These are phyloP conservation scores for Lyophyllum atratum DNA, from an alignment of 768 basidiomycete genomes.

Conservation along the genomic window DNA sequence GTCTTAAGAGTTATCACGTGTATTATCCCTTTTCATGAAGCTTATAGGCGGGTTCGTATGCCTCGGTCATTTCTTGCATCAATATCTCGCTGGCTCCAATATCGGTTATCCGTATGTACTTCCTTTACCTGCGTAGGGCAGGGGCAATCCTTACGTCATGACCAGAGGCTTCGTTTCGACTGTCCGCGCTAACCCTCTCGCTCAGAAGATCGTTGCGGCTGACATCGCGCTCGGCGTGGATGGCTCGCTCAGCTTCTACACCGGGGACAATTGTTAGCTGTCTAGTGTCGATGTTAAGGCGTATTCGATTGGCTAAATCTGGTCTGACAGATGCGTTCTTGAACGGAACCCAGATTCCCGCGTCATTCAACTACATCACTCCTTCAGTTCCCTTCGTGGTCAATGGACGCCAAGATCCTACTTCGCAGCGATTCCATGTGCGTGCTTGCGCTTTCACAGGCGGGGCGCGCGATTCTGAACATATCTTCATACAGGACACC, in stretches of 20 bases:
- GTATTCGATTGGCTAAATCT: too few species aligned
- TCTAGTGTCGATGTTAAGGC: too few species aligned
- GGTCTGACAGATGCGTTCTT: slow-evolving; percentile 54
- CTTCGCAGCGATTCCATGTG: slow-evolving; percentile 52
- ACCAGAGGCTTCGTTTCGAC: slow-evolving; percentile 60
- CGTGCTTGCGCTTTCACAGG: slow-evolving; percentile 10
- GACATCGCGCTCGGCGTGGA: slow-evolving; percentile 49
- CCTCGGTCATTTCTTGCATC: slow-evolving; percentile 61
- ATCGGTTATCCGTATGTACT: slow-evolving; percentile 51
- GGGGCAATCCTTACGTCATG: background rate
- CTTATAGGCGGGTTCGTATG: slow-evolving; percentile 59
- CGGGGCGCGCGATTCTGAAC: background rate
- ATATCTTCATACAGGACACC: slow-evolving; percentile 34
- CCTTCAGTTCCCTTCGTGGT: slow-evolving; percentile 42
- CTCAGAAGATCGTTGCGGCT: slow-evolving; percentile 56
- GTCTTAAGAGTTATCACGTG: slow-evolving; percentile 9
- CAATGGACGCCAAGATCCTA: slow-evolving; percentile 45
- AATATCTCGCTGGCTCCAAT: slow-evolving; percentile 51
- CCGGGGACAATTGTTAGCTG: slow-evolving; percentile 52
- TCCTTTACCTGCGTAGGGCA: background rate
- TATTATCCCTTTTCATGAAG: background rate
- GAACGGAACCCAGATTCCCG: slow-evolving; percentile 43
- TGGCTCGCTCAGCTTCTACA: slow-evolving; percentile 38
- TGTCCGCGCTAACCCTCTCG: slow-evolving; percentile 54
- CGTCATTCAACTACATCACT: slow-evolving; percentile 44